These are phyloP conservation scores for Diplodia scrobiculata DNA, from an alignment of 2,329 filamentous ascomycete species.

Conservation along the genomic window DNA sequence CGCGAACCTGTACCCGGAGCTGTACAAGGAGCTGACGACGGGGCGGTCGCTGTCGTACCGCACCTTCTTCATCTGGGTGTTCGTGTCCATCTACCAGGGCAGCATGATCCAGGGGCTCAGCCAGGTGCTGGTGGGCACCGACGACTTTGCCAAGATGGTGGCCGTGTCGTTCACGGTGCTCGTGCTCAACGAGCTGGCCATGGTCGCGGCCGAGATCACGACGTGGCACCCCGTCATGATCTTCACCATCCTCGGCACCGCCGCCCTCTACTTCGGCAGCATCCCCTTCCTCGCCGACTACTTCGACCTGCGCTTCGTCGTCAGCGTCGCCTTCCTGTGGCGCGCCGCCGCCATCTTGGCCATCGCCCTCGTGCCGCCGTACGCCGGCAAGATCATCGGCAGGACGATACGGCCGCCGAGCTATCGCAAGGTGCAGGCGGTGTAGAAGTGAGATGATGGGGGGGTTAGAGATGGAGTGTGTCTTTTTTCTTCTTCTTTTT, in stretches of 20 bases:
- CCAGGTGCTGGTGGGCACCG: constrained; percentile 79
- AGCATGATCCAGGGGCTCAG: constrained; percentile 92
- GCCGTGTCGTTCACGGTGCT: constrained; percentile 89
- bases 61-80: constrained; percentile 96
- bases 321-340: constrained; percentile 84
- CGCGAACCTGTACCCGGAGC: constrained; percentile 91
- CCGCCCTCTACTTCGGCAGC: constrained; percentile 74
- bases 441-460: constrained; percentile 44
- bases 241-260: constrained; percentile 77
- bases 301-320: constrained; percentile 79
- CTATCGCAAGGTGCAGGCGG: constrained; percentile 86
- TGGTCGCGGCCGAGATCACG: constrained; percentile 95
- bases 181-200: constrained; percentile 89
- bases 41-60: constrained; percentile 85
- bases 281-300: constrained; percentile 88
- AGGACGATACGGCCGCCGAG: constrained; percentile 86
- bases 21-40: constrained; percentile 95
- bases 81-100: constrained; percentile 93
- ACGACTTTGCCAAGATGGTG: constrained; percentile 65
- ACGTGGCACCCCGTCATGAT: constrained; percentile 98
- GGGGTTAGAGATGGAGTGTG: not conserved
- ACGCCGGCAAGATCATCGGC: constrained; percentile 80
- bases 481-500: not conserved
- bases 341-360: constrained; percentile 77
- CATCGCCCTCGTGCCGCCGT: constrained; percentile 82